phyloP scores from a whole-genome alignment of 148 eudicot genomes.

The Chenopodium berlandieri region DNA sequence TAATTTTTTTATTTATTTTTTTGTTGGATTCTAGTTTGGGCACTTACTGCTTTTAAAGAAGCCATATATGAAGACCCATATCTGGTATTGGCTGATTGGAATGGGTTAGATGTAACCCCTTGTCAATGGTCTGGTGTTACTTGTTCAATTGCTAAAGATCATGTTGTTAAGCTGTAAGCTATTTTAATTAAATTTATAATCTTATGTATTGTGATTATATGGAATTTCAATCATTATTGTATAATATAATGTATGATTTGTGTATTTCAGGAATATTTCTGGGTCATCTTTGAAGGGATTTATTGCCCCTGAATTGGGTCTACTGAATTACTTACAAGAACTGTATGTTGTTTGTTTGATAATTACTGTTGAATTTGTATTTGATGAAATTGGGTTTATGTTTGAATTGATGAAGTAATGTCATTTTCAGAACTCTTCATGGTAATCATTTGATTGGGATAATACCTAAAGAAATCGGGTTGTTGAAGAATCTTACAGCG shows the following conservation, averaged over 20 bases:
- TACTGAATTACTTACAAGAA: constrained; percentile 56
- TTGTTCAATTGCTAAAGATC: constrained; percentile 58
- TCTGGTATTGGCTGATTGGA: constrained; percentile 81
- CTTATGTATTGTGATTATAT: neutral
- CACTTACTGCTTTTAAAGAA: constrained; percentile 74
- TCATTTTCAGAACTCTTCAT: constrained; percentile 59
- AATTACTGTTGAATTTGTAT: neutral
- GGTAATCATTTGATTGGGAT: constrained; percentile 76
- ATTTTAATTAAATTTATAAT: neutral
- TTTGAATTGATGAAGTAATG: constrained; percentile 11
- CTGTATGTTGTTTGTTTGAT: constrained; percentile 48
- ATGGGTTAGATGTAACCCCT: constrained; percentile 72
- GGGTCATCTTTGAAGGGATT: constrained; percentile 79
- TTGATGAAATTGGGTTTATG: neutral
- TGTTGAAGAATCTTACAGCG: constrained; percentile 53
- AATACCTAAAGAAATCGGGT: constrained; percentile 80
- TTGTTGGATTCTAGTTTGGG: constrained; percentile 48
- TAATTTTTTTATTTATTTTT: neutral
- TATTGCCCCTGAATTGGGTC: constrained; percentile 72
- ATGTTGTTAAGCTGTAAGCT: constrained; percentile 75
- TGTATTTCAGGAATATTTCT: constrained; percentile 76
- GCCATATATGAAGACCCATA: constrained; percentile 86
- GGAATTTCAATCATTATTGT: too few species aligned
- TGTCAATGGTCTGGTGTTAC: constrained; percentile 79
- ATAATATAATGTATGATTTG: neutral